Conservation (phyloP, 805 yeast species). For the Middelhovenomyces tepae region DNA sequence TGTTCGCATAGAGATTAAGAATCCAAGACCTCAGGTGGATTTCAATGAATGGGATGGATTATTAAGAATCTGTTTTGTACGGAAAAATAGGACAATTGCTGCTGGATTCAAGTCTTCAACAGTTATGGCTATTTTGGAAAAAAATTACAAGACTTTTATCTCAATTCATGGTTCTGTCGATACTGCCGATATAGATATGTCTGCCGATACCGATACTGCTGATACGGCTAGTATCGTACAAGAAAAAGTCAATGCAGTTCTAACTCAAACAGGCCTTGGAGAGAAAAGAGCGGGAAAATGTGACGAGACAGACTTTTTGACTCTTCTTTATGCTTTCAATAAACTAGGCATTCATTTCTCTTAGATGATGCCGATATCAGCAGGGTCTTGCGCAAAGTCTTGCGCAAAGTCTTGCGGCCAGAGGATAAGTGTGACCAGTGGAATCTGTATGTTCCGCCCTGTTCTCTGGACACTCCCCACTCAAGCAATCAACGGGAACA, state of each 20-base stretch:
- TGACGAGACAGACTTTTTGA: constrained; percentile 88
- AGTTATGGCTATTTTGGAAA: constrained; percentile 71
- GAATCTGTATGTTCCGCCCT: too few relatives aligned
- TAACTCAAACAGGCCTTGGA: constrained; percentile 68
- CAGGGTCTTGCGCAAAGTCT: neutral
- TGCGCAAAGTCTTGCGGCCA: neutral
- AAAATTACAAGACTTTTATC: constrained; percentile 76
- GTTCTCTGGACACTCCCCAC: too few relatives aligned
- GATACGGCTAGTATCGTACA: constrained; percentile 46
- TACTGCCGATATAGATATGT: constrained; percentile 28
- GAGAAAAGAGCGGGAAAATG: constrained; percentile 89
- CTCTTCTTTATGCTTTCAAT: constrained; percentile 81
- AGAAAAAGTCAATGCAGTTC: constrained; percentile 61
- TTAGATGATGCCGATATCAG: constrained; percentile 25
- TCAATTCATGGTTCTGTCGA: constrained; percentile 38
- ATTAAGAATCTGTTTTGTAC: constrained; percentile 79
- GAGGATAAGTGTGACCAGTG: too few relatives aligned
- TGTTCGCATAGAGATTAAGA: constrained; percentile 84
- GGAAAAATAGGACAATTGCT: constrained; percentile 85
- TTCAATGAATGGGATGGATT: constrained; percentile 97
- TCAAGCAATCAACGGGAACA: too few relatives aligned
- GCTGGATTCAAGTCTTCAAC: constrained; percentile 86
- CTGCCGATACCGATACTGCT: constrained; percentile 26
- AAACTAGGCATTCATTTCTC: constrained; percentile 97
- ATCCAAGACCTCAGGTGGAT: constrained; percentile 89